Evolutionary conservation across 1,284 basidiomycete genomes (phyloP).

Genomic region (Cronartium quercuum): DNA sequence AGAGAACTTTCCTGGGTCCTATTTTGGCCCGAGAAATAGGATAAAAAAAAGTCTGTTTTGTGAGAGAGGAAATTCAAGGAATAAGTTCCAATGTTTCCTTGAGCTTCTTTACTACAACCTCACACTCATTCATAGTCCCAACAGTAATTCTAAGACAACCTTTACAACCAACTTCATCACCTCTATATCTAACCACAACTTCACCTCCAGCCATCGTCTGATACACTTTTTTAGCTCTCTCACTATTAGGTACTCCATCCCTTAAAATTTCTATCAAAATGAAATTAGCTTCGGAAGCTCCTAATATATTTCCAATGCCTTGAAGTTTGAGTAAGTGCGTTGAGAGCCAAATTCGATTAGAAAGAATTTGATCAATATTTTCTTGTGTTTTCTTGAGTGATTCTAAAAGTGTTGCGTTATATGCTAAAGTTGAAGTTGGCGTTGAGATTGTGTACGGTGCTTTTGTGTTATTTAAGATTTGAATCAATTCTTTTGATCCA

Average conservation of each 20-base stretch:
- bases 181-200: slow-evolving; percentile 85
- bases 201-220: slow-evolving; percentile 68
- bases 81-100: slow-evolving; percentile 40
- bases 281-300: slow-evolving; percentile 87
- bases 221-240: slow-evolving; percentile 66
- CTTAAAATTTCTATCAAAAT: slow-evolving; percentile 65
- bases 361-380: slow-evolving; percentile 61
- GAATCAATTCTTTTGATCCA: slow-evolving; percentile 80
- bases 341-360: slow-evolving; percentile 59
- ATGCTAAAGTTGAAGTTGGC: slow-evolving; percentile 76
- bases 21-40: too few species aligned
- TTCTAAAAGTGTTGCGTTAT: slow-evolving; percentile 64
- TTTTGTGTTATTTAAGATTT: slow-evolving; percentile 90
- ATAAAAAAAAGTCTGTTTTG: too few species aligned
- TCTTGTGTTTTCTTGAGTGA: slow-evolving; percentile 63
- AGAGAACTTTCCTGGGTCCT: too few species aligned
- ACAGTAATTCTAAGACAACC: slow-evolving; percentile 87
- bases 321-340: slow-evolving; percentile 53
- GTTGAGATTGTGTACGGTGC: slow-evolving; percentile 96
- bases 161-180: slow-evolving; percentile 74
- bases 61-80: not conserved
- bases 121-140: slow-evolving; percentile 75
- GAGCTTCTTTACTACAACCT: slow-evolving; percentile 42
- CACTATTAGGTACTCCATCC: slow-evolving; percentile 59
- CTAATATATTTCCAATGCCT: slow-evolving; percentile 67